These are phyloP conservation scores for Schizophyllum commune DNA, from an alignment of 1,284 basidiomycete genomes.

Conservation along the genomic window DNA sequence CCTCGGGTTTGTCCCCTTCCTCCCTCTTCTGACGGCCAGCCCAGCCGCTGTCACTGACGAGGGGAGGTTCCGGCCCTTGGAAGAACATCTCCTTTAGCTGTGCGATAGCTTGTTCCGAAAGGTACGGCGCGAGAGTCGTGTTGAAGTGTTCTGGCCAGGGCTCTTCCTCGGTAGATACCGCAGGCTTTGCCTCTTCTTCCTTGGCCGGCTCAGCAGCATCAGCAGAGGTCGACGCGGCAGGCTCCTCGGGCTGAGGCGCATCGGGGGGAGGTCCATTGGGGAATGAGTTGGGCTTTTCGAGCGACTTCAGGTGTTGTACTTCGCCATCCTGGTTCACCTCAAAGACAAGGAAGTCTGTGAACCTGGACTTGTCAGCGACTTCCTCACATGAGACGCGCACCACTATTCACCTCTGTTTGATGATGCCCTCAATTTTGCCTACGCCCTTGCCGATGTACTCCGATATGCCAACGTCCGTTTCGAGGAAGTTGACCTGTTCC, in stretches of 20 bases:
- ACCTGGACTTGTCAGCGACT: conserved; percentile 40
- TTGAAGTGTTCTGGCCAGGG: conserved; percentile 64
- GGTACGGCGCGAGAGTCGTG: conserved; percentile 46
- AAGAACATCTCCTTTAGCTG: conserved; percentile 66
- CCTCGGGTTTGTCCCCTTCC: conserved; percentile 13
- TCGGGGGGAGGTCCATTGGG: conserved; percentile 21
- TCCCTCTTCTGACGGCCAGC: conserved; percentile 35
- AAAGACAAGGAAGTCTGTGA: conserved; percentile 90
- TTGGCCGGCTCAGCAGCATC: conserved; percentile 18
- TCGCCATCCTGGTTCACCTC: conserved; percentile 79
- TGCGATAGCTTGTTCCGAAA: conserved; percentile 54
- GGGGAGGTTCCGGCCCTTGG: conserved; percentile 67
- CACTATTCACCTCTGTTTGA: conserved; percentile 78
- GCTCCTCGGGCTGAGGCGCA: not conserved
- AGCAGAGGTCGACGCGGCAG: not conserved
- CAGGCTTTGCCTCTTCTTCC: conserved; percentile 2
- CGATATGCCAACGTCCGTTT: conserved; percentile 86
- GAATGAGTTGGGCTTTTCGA: conserved; percentile 58
- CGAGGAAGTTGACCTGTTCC: conserved; percentile 55
- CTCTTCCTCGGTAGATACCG: conserved; percentile 24
- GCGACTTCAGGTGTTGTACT: conserved; percentile 71
- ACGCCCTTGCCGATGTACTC: conserved; percentile 73
- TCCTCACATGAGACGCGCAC: not conserved
- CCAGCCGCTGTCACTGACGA: conserved; percentile 64
- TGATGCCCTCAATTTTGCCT: conserved; percentile 80